These are phyloP conservation scores for Rhizophora mangle DNA, from an alignment of 345 rosid genomes.

Conservation along the genomic window DNA sequence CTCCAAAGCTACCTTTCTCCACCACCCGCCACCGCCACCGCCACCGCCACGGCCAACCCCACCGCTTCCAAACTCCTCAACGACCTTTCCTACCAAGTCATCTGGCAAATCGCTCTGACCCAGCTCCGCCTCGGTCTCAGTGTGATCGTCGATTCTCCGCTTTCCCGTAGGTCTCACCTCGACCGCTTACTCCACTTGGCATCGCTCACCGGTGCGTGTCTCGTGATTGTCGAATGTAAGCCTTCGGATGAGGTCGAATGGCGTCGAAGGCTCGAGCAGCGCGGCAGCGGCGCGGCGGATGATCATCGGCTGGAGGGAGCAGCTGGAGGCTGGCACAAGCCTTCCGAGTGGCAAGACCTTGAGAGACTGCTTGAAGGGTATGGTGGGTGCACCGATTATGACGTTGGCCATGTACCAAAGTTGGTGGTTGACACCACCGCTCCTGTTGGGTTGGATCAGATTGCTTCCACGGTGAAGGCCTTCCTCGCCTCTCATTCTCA, in stretches of 20 bases:
- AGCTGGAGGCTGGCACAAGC: slow-evolving; percentile 55
- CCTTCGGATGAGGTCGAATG: slow-evolving; percentile 48
- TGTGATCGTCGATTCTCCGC: slow-evolving; percentile 55
- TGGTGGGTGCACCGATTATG: slow-evolving; percentile 55
- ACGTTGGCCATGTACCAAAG: slow-evolving; percentile 46
- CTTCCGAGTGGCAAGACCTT: slow-evolving; percentile 58
- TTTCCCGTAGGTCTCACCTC: slow-evolving; percentile 46
- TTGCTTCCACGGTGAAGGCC: slow-evolving; percentile 28
- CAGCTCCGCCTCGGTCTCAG: slow-evolving; percentile 55
- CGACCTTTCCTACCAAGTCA: slow-evolving; percentile 49
- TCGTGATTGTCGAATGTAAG: slow-evolving; percentile 51
- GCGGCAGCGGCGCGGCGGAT: slow-evolving; percentile 14
- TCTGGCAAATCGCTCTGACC: slow-evolving; percentile 46
- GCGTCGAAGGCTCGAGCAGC: slow-evolving; percentile 49
- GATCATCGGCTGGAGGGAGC: slow-evolving; percentile 7
- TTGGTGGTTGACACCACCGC: slow-evolving; percentile 54
- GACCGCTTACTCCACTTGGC: slow-evolving; percentile 43
- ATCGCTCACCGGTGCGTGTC: slow-evolving; percentile 25
- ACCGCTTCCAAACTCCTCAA: slow-evolving; percentile 41
- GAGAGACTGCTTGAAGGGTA: slow-evolving; percentile 50
- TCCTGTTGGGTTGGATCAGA: slow-evolving; percentile 20
- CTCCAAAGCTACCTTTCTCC: slow-evolving; percentile 26
- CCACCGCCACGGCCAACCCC: not conserved
- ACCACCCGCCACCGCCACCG: not conserved
- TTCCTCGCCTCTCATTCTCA: slow-evolving; percentile 28